Evolutionary conservation across 2,329 filamentous ascomycete genomes (phyloP), one percentile per base, ranked within the genome.

Genomic region (Chlorencoelia australis): DNA sequence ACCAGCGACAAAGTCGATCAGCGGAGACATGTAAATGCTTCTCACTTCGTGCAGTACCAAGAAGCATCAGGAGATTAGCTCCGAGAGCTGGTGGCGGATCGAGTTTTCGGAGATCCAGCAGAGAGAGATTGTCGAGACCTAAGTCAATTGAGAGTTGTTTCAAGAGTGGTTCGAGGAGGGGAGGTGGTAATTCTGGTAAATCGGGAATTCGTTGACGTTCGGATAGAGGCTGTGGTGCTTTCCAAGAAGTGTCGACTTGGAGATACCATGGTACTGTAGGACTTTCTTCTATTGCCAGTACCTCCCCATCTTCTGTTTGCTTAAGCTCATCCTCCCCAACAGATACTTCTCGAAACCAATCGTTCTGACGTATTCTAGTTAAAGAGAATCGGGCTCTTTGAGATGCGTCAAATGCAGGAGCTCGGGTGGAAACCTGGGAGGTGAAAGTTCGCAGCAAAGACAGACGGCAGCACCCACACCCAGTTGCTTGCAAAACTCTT

Each of bases 1-100:
- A 64, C 82, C 85, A 95, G 40, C 89, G 75, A 45, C 88, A 85
- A 17, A 94, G 72, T n/a, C 86, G 76, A 54, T 94, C 87, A 0
- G 88, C 86, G 1, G 85, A 85, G 15, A 94, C 81, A 54, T 94
- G 89, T 22, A 98, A 67, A 63, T 98, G 91, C 35, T 89, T 87
- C 59, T 95, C 85, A 51, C 85, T 93, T 40, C 91, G 80, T 10
- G 89, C 85, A 7, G 87, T 94, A 26, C 82, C 87, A 45, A 98
- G 76, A 19, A 98, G 63, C 91, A 96, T 96, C 36, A 98, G 71
- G 18, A 95, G 69, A 51, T 89, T 88, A 2, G 84, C 75, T 2
- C 91, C 91, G 1, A 98, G 70, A 0, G 88, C 88, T 1, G 89
- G 79, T 0, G 88, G 83, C 1, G 88, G 87, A 50, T 95, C 83